phyloP scores from a whole-genome alignment of 1,284 basidiomycete species.

The Acaromyces ingoldii region DNA sequence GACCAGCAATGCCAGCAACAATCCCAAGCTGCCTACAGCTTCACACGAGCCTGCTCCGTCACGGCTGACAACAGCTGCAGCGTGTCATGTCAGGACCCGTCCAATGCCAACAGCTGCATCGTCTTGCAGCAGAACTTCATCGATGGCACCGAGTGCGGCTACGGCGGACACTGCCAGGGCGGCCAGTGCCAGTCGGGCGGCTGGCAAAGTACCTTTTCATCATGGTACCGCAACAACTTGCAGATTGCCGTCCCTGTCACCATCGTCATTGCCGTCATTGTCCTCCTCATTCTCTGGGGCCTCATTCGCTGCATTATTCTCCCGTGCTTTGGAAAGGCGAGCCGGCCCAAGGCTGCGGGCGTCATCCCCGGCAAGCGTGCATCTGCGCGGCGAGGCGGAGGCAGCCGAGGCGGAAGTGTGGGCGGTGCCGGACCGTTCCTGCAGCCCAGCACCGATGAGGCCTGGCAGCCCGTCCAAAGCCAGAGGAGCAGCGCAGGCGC shows the following conservation, averaged over 20 bases:
- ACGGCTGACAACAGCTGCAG: slow-evolving; percentile 63
- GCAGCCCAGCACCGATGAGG: too few relatives aligned
- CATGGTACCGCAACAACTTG: slow-evolving; percentile 51
- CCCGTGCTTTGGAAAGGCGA: neutral
- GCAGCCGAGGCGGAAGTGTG: too few relatives aligned
- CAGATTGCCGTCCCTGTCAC: slow-evolving; percentile 42
- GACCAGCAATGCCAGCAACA: slow-evolving; percentile 71
- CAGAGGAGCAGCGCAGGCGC: too few relatives aligned
- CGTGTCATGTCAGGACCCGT: slow-evolving; percentile 74
- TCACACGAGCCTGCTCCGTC: slow-evolving; percentile 64
- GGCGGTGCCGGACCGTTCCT: too few relatives aligned
- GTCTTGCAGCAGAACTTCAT: slow-evolving; percentile 69
- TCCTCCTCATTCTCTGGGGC: slow-evolving; percentile 22
- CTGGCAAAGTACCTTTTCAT: slow-evolving; percentile 64
- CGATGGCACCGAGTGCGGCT: slow-evolving; percentile 80
- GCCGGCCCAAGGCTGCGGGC: neutral
- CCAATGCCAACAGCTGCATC: slow-evolving; percentile 60
- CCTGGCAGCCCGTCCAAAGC: too few relatives aligned
- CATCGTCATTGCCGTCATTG: slow-evolving; percentile 31
- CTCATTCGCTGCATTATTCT: slow-evolving; percentile 16
- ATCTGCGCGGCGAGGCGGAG: too few relatives aligned
- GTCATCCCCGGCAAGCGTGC: too few relatives aligned
- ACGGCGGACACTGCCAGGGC: slow-evolving; percentile 57
- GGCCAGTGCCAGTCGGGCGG: slow-evolving; percentile 66
- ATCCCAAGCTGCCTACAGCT: slow-evolving; percentile 55